Percentiles rank a stretch among this genome's conserved stretches.
Conservation (phyloP, 1,284 basidiomycete genomes). For the Agaricales sp. region DNA sequence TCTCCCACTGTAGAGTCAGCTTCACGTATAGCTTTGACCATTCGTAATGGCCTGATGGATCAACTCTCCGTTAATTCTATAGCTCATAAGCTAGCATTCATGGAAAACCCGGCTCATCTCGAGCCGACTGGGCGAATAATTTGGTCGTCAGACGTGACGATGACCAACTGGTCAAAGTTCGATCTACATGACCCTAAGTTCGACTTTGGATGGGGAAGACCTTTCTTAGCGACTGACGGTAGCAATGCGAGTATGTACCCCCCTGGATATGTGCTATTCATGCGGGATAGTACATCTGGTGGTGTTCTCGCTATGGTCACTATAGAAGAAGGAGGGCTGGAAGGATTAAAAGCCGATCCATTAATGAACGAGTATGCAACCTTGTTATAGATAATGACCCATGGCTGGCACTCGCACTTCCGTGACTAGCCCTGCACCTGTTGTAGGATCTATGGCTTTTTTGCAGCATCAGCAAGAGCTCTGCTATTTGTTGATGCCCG, state of each 20-base stretch:
- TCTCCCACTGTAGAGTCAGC: neutral
- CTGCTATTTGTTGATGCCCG: constrained; percentile 51
- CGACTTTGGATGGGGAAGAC: neutral
- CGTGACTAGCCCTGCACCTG: neutral
- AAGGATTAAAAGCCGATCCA: neutral
- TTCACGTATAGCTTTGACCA: neutral
- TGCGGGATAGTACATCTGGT: neutral
- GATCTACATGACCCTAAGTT: neutral
- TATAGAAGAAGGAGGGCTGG: neutral
- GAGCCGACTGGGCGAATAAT: neutral
- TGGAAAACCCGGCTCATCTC: neutral
- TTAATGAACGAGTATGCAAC: neutral
- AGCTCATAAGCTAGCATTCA: neutral
- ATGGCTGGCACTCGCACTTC: no score
- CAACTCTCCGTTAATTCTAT: neutral
- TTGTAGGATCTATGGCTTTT: neutral
- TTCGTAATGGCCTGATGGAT: neutral
- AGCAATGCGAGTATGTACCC: neutral
- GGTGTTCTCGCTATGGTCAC: neutral
- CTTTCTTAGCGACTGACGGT: neutral
- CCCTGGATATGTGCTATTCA: neutral
- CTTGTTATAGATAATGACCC: no score
- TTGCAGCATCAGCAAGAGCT: constrained; percentile 27
- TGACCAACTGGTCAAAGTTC: neutral
- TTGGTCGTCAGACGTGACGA: neutral